Evolutionary conservation across 371 early-diverging fungal species (phyloP).

Genomic region (Mucor piriformis): DNA sequence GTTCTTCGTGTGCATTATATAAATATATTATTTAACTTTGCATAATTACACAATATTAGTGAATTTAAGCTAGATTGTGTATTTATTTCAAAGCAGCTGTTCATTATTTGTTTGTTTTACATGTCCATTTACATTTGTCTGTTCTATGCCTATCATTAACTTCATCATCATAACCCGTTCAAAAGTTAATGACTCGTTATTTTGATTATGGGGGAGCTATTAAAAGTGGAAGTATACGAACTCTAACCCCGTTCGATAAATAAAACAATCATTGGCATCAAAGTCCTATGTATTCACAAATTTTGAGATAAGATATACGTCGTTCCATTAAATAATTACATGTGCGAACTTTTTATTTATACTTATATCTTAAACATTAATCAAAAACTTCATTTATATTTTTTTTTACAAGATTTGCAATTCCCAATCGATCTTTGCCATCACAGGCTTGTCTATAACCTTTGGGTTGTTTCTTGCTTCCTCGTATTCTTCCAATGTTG

Average conservation of each 20-base stretch:
- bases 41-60: too few relatives aligned
- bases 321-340: background rate
- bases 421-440: slow-evolving; percentile 46
- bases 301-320: too few relatives aligned
- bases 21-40: too few relatives aligned
- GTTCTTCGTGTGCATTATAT: too few relatives aligned
- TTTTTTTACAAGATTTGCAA: slow-evolving; percentile 38
- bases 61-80: too few relatives aligned
- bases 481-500: slow-evolving; percentile 45
- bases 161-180: slow-evolving; percentile 46
- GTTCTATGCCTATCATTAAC: too few relatives aligned
- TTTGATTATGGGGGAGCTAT: slow-evolving; percentile 82
- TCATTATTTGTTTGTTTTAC: too few relatives aligned
- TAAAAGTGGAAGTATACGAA: slow-evolving; percentile 77
- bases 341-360: background rate
- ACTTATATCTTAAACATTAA: background rate
- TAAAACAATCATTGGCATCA: too few relatives aligned
- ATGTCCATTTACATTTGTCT: too few relatives aligned
- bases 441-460: slow-evolving; percentile 46
- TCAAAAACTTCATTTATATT: background rate
- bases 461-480: slow-evolving; percentile 35
- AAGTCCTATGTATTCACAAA: too few relatives aligned
- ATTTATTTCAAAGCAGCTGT: too few relatives aligned
- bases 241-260: slow-evolving; percentile 39
- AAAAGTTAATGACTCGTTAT: slow-evolving; percentile 77